Evolutionary conservation across 768 basidiomycete species (phyloP), one percentile per base, ranked within the genome.

Genomic region (Phanerochaete sordida): DNA sequence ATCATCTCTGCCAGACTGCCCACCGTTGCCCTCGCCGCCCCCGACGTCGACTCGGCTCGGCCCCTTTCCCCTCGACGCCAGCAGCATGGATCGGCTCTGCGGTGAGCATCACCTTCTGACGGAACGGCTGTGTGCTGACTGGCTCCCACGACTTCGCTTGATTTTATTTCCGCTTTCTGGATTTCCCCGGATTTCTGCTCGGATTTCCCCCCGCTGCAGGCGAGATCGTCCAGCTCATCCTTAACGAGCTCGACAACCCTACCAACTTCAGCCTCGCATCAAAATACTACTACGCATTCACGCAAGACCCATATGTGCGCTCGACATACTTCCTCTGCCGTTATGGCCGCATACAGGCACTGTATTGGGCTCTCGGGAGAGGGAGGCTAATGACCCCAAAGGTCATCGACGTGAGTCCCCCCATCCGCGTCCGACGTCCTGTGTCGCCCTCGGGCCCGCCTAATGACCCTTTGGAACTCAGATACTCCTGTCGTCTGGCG

Each of bases 321-420:
- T 88, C 90, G 9, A 83, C 82, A 68, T 92, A 91, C 73, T 91
- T 92, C 72, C 81, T 92, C 65, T 74, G 78, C 64, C 87, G 89
- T 65, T 84, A 89, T 73, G 90, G 90, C 26, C 77, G 75, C 51
- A 79, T 82, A 53, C 82, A 90, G 66, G 89, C 89, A 53, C 73
- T 91, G 66, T 92, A 83, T 70, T 82, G 84, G 76, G 90, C 90
- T n/a, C 73, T 92, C 62, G 85, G 87, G 21, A 79, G 87, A 60
- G 88, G 88, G 21, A 86, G 79, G 70, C 74, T 90, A 39, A 68
- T 91, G 50, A 84, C 76, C 44, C 81, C 84, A 61, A 77, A 79
- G 49, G 86, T 90, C 62, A 82, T 90, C 68, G 84, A 91, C 77
- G 88, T 90, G 69, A 68, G 86, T 77, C 51, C 63, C 23, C 62